A percentile compares a stretch with the other conserved stretches of the same genome.
Conservation (phyloP, 2,329 filamentous ascomycete species). For the Pyrenochaeta sp. region DNA sequence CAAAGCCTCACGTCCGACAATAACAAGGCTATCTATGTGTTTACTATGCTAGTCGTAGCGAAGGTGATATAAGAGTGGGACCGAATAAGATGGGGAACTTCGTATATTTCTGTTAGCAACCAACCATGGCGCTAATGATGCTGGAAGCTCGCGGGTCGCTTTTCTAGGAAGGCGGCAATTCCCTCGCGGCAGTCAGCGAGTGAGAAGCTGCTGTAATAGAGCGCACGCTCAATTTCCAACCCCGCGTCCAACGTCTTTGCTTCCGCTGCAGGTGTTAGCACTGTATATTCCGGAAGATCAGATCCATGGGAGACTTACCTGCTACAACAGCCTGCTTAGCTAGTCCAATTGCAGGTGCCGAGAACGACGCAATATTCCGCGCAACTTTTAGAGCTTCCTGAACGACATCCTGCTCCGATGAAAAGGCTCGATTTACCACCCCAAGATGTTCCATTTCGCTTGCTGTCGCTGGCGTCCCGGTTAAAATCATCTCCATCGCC, state of each 20-base stretch:
- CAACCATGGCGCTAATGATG: conserved; percentile 12
- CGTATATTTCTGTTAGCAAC: too few relatives aligned
- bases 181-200: conserved; percentile 54
- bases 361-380: conserved; percentile 51
- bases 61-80: too few relatives aligned
- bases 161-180: conserved; percentile 54
- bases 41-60: too few relatives aligned
- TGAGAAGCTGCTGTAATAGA: conserved; percentile 48
- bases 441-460: conserved; percentile 52
- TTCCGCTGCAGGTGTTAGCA: conserved; percentile 47
- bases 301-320: conserved; percentile 39
- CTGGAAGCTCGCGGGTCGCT: conserved; percentile 40
- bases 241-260: conserved; percentile 53
- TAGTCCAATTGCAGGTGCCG: conserved; percentile 51
- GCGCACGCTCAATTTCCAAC: conserved; percentile 46
- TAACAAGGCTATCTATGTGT: too few relatives aligned
- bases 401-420: conserved; percentile 47
- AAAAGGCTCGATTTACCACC: conserved; percentile 51
- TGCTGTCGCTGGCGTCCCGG: conserved; percentile 49
- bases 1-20: too few relatives aligned
- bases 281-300: conserved; percentile 13
- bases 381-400: conserved; percentile 52
- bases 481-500: conserved; percentile 58
- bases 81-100: too few relatives aligned
- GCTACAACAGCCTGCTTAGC: conserved; percentile 57